phyloP scores from a whole-genome alignment of 2,329 filamentous ascomycete species.

The Aspergillus fructus region DNA sequence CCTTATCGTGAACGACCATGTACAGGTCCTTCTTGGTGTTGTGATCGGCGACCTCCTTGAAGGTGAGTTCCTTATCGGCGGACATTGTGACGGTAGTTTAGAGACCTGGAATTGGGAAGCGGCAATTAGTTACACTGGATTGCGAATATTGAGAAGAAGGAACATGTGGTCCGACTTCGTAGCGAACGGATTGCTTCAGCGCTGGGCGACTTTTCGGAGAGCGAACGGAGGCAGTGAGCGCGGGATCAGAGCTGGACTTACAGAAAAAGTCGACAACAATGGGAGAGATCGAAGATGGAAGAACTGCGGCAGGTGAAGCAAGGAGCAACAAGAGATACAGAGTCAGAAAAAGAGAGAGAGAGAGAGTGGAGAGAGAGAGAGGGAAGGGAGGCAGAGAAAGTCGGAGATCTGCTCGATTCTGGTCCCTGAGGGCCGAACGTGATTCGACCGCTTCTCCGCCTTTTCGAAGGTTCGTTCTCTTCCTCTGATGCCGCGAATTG shows the following conservation, averaged over 20 bases:
- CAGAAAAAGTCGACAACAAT: background rate
- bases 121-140: slow-evolving; percentile 5
- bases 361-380: slow-evolving; percentile 10
- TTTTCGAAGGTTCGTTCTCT: background rate
- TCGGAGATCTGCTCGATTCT: slow-evolving; percentile 1
- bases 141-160: background rate
- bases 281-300: background rate
- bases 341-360: slow-evolving; percentile 7
- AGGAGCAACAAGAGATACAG: slow-evolving; percentile 4
- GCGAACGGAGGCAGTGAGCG: background rate
- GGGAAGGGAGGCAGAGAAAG: slow-evolving; percentile 8
- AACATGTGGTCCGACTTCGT: background rate
- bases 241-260: slow-evolving; percentile 4
- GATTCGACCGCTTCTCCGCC: slow-evolving; percentile 20
- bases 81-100: slow-evolving; percentile 42
- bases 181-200: background rate
- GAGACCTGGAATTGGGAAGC: background rate
- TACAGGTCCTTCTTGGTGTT: slow-evolving; percentile 90
- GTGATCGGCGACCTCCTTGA: slow-evolving; percentile 79
- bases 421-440: slow-evolving; percentile 11
- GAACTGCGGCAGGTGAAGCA: background rate
- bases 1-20: slow-evolving; percentile 91
- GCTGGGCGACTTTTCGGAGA: background rate
- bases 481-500: slow-evolving; percentile 8
- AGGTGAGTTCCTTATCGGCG: slow-evolving; percentile 65